Conservation (phyloP, 352 stramenopile species). For the Phytophthora vignae region DNA sequence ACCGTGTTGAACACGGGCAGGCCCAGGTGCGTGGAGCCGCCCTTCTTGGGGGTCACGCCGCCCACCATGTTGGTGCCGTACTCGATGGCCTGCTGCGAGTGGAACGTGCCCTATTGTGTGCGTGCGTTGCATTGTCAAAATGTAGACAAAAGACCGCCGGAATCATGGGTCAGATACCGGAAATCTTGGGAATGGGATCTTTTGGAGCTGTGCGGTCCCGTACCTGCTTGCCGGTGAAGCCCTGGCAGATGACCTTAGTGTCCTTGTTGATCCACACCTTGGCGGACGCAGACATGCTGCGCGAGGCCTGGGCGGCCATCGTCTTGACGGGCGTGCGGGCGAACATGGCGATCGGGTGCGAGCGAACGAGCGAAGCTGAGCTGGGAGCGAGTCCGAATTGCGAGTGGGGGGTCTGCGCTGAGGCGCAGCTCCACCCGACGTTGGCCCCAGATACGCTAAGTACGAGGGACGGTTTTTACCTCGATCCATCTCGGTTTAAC, state of each 20-base stretch:
- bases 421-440: constrained; percentile 33
- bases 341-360: constrained; percentile 53
- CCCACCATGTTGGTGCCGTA: constrained; percentile 99
- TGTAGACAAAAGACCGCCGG: constrained; percentile 13
- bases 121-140: constrained; percentile 1
- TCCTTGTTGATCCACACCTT: constrained; percentile 99
- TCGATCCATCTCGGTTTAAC: constrained; percentile 17
- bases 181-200: neutral
- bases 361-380: constrained; percentile 1
- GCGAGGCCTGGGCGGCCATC: constrained; percentile 48
- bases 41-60: constrained; percentile 99
- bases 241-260: constrained; percentile 99
- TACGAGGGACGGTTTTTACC: constrained; percentile 34
- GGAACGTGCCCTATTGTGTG: constrained; percentile 95
- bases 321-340: constrained; percentile 61
- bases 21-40: constrained; percentile 96
- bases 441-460: constrained; percentile 26
- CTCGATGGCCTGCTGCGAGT: constrained; percentile 98
- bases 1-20: constrained; percentile 99
- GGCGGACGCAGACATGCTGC: constrained; percentile 94
- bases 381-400: constrained; percentile 26
- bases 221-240: constrained; percentile 99
- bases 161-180: neutral
- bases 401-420: constrained; percentile 20
- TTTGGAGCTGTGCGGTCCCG: neutral